Evolutionary conservation across 2,329 filamentous ascomycete species (phyloP).

Genomic region (Phoma herbarum): DNA sequence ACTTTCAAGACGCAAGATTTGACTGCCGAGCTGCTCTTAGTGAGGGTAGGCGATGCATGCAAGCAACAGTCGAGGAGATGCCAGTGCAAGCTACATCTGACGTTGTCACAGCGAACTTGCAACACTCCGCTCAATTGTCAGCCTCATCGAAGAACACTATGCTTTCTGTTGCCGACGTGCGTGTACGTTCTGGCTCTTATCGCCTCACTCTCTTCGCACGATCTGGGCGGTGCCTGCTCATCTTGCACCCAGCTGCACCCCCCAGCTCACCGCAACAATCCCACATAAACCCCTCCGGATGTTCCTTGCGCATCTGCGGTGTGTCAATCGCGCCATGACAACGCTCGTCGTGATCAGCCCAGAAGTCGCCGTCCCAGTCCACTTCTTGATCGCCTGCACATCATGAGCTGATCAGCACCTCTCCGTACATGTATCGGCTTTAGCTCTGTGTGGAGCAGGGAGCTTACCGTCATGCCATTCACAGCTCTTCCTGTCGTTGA

Average conservation of each 20-base stretch:
- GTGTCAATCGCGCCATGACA: conserved; percentile 41
- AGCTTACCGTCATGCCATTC: conserved; percentile 31
- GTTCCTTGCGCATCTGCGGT: conserved; percentile 29
- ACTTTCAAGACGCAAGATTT: no score
- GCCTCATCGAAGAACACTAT: no score
- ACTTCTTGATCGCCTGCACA: conserved; percentile 28
- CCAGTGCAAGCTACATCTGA: no score
- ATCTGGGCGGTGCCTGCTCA: conserved; percentile 37
- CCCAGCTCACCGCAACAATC: conserved; percentile 35
- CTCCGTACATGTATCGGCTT: no score
- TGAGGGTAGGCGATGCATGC: no score
- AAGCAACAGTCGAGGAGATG: no score
- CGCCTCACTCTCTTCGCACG: conserved; percentile 13
- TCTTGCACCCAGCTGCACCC: conserved; percentile 24
- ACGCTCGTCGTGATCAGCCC: conserved; percentile 43
- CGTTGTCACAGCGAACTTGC: no score
- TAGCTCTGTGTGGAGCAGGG: no score
- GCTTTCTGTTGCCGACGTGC: no score
- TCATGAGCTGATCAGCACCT: not conserved
- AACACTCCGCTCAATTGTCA: no score
- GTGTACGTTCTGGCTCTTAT: no score
- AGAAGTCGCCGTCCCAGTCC: conserved; percentile 27
- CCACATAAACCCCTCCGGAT: conserved; percentile 43
- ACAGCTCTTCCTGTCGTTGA: conserved; percentile 26
- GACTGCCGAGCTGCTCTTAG: no score